Conservation (phyloP, 305 asterid genomes). For the Fraxinus angustifolia region DNA sequence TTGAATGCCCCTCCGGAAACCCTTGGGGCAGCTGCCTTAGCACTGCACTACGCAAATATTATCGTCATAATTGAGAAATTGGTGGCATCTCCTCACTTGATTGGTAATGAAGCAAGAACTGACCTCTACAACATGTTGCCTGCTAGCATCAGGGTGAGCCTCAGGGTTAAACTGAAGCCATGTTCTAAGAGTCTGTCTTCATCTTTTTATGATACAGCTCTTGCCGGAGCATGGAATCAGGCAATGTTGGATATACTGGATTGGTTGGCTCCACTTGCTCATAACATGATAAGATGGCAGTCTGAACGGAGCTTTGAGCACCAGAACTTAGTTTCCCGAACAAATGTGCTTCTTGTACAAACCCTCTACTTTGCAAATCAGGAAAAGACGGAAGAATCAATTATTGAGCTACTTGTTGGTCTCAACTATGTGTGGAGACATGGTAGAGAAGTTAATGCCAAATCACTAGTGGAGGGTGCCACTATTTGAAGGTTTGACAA, state of each 20-base stretch:
- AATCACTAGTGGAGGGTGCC: conserved; percentile 49
- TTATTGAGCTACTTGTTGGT: conserved; percentile 80
- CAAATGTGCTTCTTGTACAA: conserved; percentile 79
- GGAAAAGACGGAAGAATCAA: conserved; percentile 66
- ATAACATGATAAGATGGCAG: conserved; percentile 88
- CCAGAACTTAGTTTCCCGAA: conserved; percentile 58
- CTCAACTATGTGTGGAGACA: conserved; percentile 79
- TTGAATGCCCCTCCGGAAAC: conserved; percentile 66
- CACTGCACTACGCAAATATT: conserved; percentile 77
- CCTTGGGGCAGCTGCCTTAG: conserved; percentile 79
- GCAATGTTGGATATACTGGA: conserved; percentile 62
- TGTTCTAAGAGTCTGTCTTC: conserved; percentile 44
- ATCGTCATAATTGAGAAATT: conserved; percentile 74
- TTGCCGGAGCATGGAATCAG: conserved; percentile 71
- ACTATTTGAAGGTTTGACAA: conserved; percentile 54
- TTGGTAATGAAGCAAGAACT: conserved; percentile 78
- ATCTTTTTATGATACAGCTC: conserved; percentile 57
- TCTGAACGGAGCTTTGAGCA: conserved; percentile 82
- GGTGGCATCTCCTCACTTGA: conserved; percentile 72
- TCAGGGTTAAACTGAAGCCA: conserved; percentile 78
- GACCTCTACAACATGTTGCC: conserved; percentile 87
- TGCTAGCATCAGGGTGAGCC: conserved; percentile 54
- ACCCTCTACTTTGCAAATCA: conserved; percentile 81
- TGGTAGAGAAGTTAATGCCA: conserved; percentile 72
- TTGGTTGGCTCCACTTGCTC: conserved; percentile 91